Evolutionary conservation across 805 yeast species (phyloP), one percentile per base, ranked within the genome.

Genomic region (Henningerozyma blattae): DNA sequence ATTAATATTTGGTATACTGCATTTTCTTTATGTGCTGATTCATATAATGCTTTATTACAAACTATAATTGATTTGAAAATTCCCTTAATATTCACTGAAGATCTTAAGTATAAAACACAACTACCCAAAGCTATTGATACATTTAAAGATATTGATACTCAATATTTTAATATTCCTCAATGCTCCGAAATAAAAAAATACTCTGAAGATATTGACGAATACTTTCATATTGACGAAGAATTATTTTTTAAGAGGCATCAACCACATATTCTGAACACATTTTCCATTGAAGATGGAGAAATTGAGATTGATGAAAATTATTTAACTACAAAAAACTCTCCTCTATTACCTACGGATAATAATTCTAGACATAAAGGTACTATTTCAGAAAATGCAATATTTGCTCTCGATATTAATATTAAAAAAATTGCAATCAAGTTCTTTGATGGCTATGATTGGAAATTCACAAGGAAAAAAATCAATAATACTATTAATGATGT

Each of bases 401-500:
- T 24, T 10, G n/a, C n/a, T 10, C 24, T 63, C 1, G 41, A 45
- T 16, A 30, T 68, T 1, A 59, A 61, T 29, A 47, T 52, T 1
- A 38, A 65, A 2, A 65, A 65, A 31, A 54, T 63, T 0, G 49
- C 46, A 1, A 46, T 80, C 2, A 70, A 64, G 33, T 56, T 89
- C 15, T 76, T 70, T 52, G 98, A 91, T 59, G 99, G 99, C 0
- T 91, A 77, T 50, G 97, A 91, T 46, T 86, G 96, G 93, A 70
- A 69, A 35, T 71, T 72, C 28, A 85, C 97, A 0, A 67, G 94
- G 37, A 64, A 63, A 17, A 64, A 76, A 0, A 77, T 91, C 19
- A 61, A 64, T 9, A 69, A 67, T n/a, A 80, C 83, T 0, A 76
- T 87, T 0, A 69, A 68, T 34, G 58, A 70, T 9, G 70, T 84